Conservation (phyloP, 2,329 filamentous ascomycete genomes). For the Penicillium paneum region DNA sequence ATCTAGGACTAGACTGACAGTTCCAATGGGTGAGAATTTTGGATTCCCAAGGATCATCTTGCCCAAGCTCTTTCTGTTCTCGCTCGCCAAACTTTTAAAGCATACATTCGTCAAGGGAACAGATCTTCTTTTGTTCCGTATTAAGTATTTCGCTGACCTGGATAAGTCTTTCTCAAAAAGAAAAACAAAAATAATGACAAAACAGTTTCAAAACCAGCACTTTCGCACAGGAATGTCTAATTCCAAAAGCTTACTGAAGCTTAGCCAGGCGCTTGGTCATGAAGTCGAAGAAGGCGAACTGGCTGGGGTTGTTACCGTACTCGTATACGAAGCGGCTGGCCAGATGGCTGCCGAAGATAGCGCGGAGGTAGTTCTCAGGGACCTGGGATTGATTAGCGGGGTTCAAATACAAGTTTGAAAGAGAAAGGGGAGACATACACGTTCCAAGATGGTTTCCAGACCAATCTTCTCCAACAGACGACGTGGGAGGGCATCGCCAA, state of each 20-base stretch:
- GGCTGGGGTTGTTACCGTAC: slow-evolving; percentile 85
- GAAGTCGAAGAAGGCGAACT: slow-evolving; percentile 98
- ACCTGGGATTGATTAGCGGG: slow-evolving; percentile 51
- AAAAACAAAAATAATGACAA: slow-evolving; percentile 1
- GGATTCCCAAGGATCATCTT: slow-evolving; percentile 1
- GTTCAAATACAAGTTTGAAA: not conserved
- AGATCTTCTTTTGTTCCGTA: slow-evolving; percentile 6
- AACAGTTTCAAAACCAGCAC: not conserved
- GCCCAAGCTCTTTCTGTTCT: not conserved
- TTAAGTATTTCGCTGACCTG: slow-evolving; percentile 9
- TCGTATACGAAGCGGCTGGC: slow-evolving; percentile 95
- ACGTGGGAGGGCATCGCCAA: slow-evolving; percentile 80
- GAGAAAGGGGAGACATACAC: slow-evolving; percentile 52
- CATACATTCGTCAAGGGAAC: slow-evolving; percentile 14
- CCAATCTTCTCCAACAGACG: slow-evolving; percentile 86
- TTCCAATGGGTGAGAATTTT: not conserved
- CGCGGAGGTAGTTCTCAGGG: slow-evolving; percentile 84
- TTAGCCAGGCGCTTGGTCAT: slow-evolving; percentile 40
- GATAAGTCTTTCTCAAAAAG: slow-evolving; percentile 2
- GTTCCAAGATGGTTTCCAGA: slow-evolving; percentile 76
- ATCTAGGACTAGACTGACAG: not conserved
- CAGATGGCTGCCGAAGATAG: slow-evolving; percentile 94
- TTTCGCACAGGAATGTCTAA: slow-evolving; percentile 3
- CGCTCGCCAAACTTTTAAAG: slow-evolving; percentile 3
- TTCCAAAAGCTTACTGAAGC: slow-evolving; percentile 22